Evolutionary conservation across 2,329 filamentous ascomycete genomes (phyloP).

Genomic region (Neofusicoccum sp.): DNA sequence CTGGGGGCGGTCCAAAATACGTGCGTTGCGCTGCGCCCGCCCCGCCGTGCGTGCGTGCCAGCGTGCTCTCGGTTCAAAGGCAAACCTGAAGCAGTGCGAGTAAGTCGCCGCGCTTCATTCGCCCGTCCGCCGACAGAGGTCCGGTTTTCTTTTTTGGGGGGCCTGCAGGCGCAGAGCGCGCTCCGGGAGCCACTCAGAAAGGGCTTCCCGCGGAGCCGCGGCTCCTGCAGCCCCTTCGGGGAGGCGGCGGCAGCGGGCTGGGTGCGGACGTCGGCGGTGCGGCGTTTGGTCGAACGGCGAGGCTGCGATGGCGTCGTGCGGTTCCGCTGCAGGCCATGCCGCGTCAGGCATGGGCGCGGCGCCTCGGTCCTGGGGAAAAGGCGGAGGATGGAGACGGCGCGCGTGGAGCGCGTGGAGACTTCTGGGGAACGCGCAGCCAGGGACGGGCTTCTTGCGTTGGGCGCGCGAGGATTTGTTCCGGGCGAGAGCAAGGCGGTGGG

Average conservation of each 20-base stretch:
- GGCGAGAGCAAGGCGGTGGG: neutral
- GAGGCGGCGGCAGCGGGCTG: neutral
- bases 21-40: neutral
- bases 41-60: neutral
- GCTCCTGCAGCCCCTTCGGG: neutral
- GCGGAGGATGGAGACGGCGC: neutral
- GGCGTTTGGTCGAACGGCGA: neutral
- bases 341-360: neutral
- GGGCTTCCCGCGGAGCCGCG: neutral
- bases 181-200: neutral
- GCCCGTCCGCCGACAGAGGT: neutral
- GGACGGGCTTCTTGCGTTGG: conserved; percentile 1
- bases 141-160: too few relatives aligned
- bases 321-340: conserved; percentile 13
- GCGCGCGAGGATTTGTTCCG: neutral
- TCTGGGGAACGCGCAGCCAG: neutral
- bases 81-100: neutral
- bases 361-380: conserved; percentile 11
- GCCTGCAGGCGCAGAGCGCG: too few relatives aligned
- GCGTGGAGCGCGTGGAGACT: neutral
- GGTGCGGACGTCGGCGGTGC: neutral
- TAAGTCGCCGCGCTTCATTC: neutral
- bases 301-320: conserved; percentile 5
- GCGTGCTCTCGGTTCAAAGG: conserved; percentile 5
- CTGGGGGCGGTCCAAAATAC: neutral